phyloP scores from a whole-genome alignment of 345 rosid genomes.

The Eucalyptus rudis region DNA sequence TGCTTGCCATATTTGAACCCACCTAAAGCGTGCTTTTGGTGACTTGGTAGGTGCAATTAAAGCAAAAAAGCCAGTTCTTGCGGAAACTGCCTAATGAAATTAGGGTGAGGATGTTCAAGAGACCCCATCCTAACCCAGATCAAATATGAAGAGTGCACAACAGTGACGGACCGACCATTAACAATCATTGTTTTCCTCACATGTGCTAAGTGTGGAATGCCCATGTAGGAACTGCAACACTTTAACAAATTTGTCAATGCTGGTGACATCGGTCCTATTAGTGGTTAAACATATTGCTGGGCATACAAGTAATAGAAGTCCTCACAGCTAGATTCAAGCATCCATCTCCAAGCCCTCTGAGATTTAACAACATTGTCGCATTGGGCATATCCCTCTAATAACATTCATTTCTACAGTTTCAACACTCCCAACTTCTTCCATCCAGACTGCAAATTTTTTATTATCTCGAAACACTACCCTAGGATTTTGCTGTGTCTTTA shows the following conservation, averaged over 20 bases:
- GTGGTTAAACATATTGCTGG: background rate
- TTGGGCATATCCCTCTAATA: background rate
- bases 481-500: background rate
- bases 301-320: background rate
- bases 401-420: background rate
- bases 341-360: background rate
- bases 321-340: background rate
- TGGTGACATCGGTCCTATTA: background rate
- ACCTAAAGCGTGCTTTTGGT: background rate
- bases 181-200: background rate
- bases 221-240: background rate
- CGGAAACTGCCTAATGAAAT: background rate
- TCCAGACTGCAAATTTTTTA: background rate
- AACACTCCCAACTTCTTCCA: background rate
- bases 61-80: background rate
- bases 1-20: background rate
- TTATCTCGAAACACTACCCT: background rate
- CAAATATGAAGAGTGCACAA: background rate
- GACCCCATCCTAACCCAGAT: background rate
- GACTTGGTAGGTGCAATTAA: background rate
- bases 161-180: background rate
- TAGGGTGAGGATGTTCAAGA: background rate
- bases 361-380: background rate
- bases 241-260: background rate
- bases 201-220: background rate